Base-by-base conservation (phyloP, 139 green algal genomes). In the Chlorella sp. region DNA sequence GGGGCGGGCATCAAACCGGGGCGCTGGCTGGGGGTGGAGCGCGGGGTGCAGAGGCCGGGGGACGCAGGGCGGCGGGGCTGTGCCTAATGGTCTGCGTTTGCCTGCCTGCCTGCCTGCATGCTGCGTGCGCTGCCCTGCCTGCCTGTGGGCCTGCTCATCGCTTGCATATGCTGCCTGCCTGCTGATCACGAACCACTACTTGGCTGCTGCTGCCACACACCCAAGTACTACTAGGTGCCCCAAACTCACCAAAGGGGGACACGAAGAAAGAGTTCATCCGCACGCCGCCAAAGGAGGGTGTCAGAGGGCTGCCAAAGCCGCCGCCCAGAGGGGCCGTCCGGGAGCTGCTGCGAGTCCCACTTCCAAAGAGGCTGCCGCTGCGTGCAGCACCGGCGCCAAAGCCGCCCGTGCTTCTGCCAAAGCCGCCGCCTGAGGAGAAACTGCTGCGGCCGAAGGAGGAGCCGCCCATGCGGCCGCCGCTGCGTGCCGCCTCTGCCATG, bases 381-480 rank as follows among this genome's bases (percentile, higher is more conserved):
- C 81, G 48, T 57, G 48, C 48, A 57, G 48, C 48, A 9, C 48
- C 9, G 48, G 48, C 48, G 9, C 48, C 48, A 57, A 57, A 57
- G 48, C 48, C n/a, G n/a, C n/a, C n/a, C n/a, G n/a, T 57, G 48
- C 48, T 9, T 57, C 48, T 37, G 1, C 78, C 78, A 36, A 64
- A 24, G 79, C 79, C 79, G 42, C 79, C 57, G 42, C 79, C 48
- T 40, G 42, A 82, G 37, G 34, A 80, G 40, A 69, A 83, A 71
- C 85, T 37, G 87, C 89, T 89, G 48, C 84, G 60, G 42, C 79
- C 83, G 80, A 95, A 95, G 36, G 75, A 57, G n/a, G 78, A 80
- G 57, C 93, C 93, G 30, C 93, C 93, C 34, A 95, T 87, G 16
- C 93, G 83, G 5, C 93, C 93, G 60, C 93, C 93, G 64, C 68